These are phyloP conservation scores for Forsythia viridissima DNA, from an alignment of 257 asterid genomes.

Conservation along the genomic window DNA sequence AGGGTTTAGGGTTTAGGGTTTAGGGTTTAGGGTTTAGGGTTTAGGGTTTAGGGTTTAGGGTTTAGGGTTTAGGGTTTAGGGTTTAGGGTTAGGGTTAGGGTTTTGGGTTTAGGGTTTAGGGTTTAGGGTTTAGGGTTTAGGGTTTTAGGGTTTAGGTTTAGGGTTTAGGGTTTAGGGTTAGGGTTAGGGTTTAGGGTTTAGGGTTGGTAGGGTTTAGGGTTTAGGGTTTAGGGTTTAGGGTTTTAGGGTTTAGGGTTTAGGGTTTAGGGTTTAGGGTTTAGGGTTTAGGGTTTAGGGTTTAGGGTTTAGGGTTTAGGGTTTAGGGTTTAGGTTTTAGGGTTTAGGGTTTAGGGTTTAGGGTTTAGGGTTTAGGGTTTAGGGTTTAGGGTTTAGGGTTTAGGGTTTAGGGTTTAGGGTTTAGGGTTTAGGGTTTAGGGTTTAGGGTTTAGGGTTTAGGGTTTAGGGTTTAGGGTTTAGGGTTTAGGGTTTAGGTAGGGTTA, in stretches of 20 bases:
- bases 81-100: constrained; percentile 1
- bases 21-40: constrained; percentile 9
- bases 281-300: constrained; percentile 12
- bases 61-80: constrained; percentile 23
- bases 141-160: constrained; percentile 10
- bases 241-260: not conserved
- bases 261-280: constrained; percentile 9
- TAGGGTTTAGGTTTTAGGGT: constrained; percentile 16
- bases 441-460: constrained; percentile 10
- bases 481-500: constrained; percentile 9
- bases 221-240: constrained; percentile 6
- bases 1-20: constrained; percentile 8
- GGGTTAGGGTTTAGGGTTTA: constrained; percentile 17
- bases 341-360: constrained; percentile 4
- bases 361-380: constrained; percentile 13
- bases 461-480: constrained; percentile 7
- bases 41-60: constrained; percentile 19
- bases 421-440: constrained; percentile 12
- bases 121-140: constrained; percentile 9
- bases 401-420: constrained; percentile 15
- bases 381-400: constrained; percentile 18
- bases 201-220: constrained; percentile 14
- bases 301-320: constrained; percentile 18
- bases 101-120: constrained; percentile 4
- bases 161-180: constrained; percentile 15